phyloP scores from a whole-genome alignment of 2,329 filamentous ascomycete genomes.

The Neoarthrinium moseri region DNA sequence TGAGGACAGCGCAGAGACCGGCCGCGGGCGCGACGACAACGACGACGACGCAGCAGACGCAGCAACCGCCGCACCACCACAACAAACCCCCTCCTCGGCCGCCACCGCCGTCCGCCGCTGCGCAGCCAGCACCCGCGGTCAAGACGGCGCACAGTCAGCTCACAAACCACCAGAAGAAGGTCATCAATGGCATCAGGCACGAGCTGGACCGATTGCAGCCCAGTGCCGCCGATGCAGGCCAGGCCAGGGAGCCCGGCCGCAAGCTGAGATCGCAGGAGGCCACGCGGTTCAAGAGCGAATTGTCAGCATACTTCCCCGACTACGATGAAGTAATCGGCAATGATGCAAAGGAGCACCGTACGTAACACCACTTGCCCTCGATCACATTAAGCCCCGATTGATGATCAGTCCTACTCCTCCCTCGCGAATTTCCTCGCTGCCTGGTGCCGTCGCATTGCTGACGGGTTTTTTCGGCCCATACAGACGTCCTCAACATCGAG shows the following conservation, averaged over 20 bases:
- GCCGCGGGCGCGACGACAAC: slow-evolving; percentile 20
- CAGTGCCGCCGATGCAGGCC: slow-evolving; percentile 36
- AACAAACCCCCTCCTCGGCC: slow-evolving; percentile 25
- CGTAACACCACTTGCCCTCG: slow-evolving; percentile 27
- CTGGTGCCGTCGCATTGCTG: slow-evolving; percentile 10
- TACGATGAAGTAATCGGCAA: slow-evolving; percentile 94
- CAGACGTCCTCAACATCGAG: slow-evolving; percentile 71
- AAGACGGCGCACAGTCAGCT: slow-evolving; percentile 26
- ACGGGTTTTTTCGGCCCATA: slow-evolving; percentile 11
- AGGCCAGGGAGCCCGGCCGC: slow-evolving; percentile 57
- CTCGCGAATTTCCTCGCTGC: slow-evolving; percentile 2
- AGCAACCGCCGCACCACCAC: no score
- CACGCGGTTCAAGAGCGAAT: slow-evolving; percentile 83
- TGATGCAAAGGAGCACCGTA: slow-evolving; percentile 75
- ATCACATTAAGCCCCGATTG: neutral
- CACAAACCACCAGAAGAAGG: slow-evolving; percentile 56
- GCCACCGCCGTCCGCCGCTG: slow-evolving; percentile 16
- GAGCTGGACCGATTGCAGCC: slow-evolving; percentile 58
- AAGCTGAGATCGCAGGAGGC: slow-evolving; percentile 86
- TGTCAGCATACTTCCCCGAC: slow-evolving; percentile 87
- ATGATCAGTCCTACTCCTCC: neutral
- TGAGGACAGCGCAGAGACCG: slow-evolving; percentile 16
- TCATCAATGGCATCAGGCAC: slow-evolving; percentile 60
- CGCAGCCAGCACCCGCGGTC: slow-evolving; percentile 10
- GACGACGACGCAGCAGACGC: slow-evolving; percentile 22